Base-by-base conservation (phyloP, 192 early-diverging fungal genomes). In the Coemansia nantahalensis region DNA sequence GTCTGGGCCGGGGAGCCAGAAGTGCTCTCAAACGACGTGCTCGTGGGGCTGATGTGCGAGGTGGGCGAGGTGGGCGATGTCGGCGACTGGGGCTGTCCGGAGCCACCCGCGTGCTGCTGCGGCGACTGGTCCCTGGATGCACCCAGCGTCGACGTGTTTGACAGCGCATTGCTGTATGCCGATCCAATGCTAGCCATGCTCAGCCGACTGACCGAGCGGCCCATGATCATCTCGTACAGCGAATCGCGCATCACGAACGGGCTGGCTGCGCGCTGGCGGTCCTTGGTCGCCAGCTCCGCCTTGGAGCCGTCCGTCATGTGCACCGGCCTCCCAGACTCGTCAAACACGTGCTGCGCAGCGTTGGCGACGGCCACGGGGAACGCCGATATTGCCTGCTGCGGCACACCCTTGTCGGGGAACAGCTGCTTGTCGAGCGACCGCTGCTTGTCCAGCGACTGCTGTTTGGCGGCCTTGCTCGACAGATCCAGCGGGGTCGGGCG, bases 191-290 rank as follows among this genome's bases (percentile, higher is more conserved):
- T 74, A 0, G 59, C 41, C 36, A 58, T 33, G 50, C 62, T 73
- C 4, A 55, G 45, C 40, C 62, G 31, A 39, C 71, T 66, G 9
- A 54, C 45, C n/a, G 71, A 60, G 17, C 59, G 59, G 23, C 64
- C 63, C 71, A 74, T 74, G 49, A 74, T 74, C 71, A 74, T 66
- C 51, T 74, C 71, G 35, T 74, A 74, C 11, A 74, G 41, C 50
- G 71, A 74, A 46, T 74, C 71, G 22, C 71, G 71, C 22, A 66
- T 34, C 24, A 65, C 49, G 39, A 74, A 74, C 11, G 71, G 71
- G 23, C 71, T 74, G 7, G 54, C 23, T 9, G 70, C 43, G 12
- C 35, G 42, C 5, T 24, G 17, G 12, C 48, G 22, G 31, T 40
- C 56, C 45, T 71, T 71, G 16, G 39, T 13, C 11, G 33, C 17